A percentile compares a stretch with the other conserved stretches of the same genome.
phyloP scores from a whole-genome alignment of 2,329 filamentous ascomycete genomes.

The Trichoderma koningiopsis region DNA sequence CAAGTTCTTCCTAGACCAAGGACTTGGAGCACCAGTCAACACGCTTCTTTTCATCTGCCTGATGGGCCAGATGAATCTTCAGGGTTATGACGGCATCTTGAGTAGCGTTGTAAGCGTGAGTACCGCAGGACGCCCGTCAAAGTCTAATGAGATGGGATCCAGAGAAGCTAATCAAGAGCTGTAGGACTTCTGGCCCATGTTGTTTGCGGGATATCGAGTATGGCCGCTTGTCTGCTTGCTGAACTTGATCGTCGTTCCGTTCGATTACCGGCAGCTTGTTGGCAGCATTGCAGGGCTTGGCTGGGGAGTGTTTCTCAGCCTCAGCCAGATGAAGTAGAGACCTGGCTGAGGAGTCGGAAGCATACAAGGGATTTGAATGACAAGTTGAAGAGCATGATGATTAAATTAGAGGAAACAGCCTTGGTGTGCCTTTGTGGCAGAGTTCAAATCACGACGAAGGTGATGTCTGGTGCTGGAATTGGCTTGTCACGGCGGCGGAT shows the following conservation, averaged over 20 bases:
- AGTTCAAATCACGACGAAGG: background rate
- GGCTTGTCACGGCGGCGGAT: no score
- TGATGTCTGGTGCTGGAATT: background rate
- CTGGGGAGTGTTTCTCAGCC: constrained; percentile 23
- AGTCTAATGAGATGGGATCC: background rate
- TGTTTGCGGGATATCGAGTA: constrained; percentile 17
- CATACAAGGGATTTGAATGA: background rate
- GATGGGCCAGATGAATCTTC: constrained; percentile 21
- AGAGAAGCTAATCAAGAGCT: background rate
- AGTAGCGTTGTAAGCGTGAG: constrained; percentile 5
- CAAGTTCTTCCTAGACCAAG: constrained; percentile 23
- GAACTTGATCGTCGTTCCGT: constrained; percentile 19
- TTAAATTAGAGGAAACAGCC: background rate
- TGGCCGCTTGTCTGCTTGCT: constrained; percentile 22
- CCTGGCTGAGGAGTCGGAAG: background rate
- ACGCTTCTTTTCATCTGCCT: constrained; percentile 24
- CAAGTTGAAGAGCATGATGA: background rate
- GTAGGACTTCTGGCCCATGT: constrained; percentile 23
- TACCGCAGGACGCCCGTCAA: background rate
- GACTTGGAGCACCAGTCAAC: constrained; percentile 18
- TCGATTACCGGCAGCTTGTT: constrained; percentile 21
- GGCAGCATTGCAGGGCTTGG: constrained; percentile 20
- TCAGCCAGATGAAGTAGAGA: constrained; percentile 19
- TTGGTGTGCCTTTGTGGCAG: background rate
- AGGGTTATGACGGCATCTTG: constrained; percentile 2